phyloP scores from a whole-genome alignment of 2,329 filamentous ascomycete species.

The Clathrospora elynae region DNA sequence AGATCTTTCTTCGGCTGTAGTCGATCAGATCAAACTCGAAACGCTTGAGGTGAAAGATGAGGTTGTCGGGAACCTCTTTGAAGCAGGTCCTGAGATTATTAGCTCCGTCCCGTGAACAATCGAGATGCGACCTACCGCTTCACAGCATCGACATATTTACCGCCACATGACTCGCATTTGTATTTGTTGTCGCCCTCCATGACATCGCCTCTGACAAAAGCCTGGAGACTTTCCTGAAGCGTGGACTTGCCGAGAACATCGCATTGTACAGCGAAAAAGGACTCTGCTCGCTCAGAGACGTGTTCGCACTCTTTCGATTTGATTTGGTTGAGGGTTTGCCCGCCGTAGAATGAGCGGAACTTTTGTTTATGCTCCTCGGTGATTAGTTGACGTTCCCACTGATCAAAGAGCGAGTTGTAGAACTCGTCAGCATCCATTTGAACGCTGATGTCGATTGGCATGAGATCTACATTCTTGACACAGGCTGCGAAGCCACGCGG shows the following conservation, averaged over 20 bases:
- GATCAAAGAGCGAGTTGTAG: slow-evolving; percentile 90
- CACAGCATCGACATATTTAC: slow-evolving; percentile 83
- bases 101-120: slow-evolving; percentile 10
- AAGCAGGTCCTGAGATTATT: slow-evolving; percentile 70
- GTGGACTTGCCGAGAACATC: slow-evolving; percentile 91
- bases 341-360: slow-evolving; percentile 86
- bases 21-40: slow-evolving; percentile 81
- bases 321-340: slow-evolving; percentile 90
- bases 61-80: slow-evolving; percentile 88
- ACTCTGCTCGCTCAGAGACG: slow-evolving; percentile 86
- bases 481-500: slow-evolving; percentile 73
- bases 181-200: slow-evolving; percentile 99
- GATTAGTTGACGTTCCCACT: slow-evolving; percentile 82
- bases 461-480: slow-evolving; percentile 82
- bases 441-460: slow-evolving; percentile 79
- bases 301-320: slow-evolving; percentile 94
- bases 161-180: slow-evolving; percentile 88
- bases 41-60: slow-evolving; percentile 93
- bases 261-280: slow-evolving; percentile 93
- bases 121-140: slow-evolving; percentile 64
- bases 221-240: slow-evolving; percentile 84
- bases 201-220: slow-evolving; percentile 94
- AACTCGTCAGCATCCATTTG: slow-evolving; percentile 99
- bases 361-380: slow-evolving; percentile 69
- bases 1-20: slow-evolving; percentile 86